These are phyloP conservation scores for Mycosphaerelloides madeirae DNA, from an alignment of 2,329 filamentous ascomycete genomes.

Conservation along the genomic window DNA sequence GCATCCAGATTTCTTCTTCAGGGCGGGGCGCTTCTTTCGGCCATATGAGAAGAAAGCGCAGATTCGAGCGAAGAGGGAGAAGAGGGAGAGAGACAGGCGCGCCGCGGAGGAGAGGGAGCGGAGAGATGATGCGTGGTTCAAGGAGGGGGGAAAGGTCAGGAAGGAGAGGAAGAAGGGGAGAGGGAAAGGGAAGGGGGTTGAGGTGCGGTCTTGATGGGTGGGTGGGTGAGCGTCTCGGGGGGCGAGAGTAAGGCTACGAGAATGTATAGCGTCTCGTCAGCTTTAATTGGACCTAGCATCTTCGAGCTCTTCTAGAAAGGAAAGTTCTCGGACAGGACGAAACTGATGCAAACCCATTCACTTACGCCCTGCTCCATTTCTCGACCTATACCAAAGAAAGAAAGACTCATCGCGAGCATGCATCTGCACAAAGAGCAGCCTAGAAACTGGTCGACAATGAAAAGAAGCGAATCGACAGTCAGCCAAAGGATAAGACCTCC, in stretches of 20 bases:
- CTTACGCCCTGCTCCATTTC: no score
- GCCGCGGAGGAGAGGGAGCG: background rate
- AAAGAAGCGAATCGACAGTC: no score
- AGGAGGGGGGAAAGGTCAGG: conserved; percentile 2
- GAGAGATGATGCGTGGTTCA: background rate
- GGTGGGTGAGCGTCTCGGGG: background rate
- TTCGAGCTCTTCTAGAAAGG: background rate
- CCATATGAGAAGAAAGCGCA: conserved; percentile 1
- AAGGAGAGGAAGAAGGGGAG: background rate
- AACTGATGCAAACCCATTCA: background rate
- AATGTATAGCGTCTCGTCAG: no score
- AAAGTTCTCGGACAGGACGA: background rate
- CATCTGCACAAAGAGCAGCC: no score
- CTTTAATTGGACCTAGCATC: background rate
- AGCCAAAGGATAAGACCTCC: no score
- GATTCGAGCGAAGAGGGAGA: background rate
- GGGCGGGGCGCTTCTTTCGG: background rate
- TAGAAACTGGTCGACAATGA: no score
- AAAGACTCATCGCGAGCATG: no score
- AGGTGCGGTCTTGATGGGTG: background rate
- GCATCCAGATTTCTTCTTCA: background rate
- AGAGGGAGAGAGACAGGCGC: background rate
- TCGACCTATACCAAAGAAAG: no score
- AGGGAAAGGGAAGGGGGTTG: background rate
- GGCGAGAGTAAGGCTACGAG: no score